Evolutionary conservation across 495 filamentous ascomycete species (phyloP), one percentile per base, ranked within the genome.

Genomic region (Cercophora scortea): DNA sequence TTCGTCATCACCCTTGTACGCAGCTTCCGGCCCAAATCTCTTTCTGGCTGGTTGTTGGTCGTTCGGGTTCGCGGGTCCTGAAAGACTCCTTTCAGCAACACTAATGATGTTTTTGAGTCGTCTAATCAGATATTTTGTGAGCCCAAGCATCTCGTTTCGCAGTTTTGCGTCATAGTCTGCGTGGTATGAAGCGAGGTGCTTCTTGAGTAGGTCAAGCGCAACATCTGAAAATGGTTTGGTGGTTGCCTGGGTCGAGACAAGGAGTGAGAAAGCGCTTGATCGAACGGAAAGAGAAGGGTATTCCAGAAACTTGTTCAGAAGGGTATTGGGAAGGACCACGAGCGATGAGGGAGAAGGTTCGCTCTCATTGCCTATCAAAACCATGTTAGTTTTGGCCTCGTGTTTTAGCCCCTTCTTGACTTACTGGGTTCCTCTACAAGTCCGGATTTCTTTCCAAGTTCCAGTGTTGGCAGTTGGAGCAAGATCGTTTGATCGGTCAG

Each of bases 141-240:
- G 65, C 35, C 81, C 79, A 48, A 91, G 71, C 2, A 90, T 72
- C 54, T 93, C 88, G 39, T 89, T 83, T 47, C 92, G 79, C 53
- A 87, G 78, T 56, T 90, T 86, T 8, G 92, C 81, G 58, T 95
- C 88, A n/a, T 85, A 82, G 53, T 95, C 90, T 4, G 84, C 79
- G 67, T 90, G 83, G 47, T 94, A 81, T 3, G 81, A 75, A 3
- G 79, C 73, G 0, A 96, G 68, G 36, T 83, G 77, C 40, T 62
- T 69, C 39, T 78, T 68, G 19, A 95, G 74, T 2, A 82, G 73
- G n/a, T 57, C 55, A 3, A 90, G 75, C 0, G 83, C 76, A 41
- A 63, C 70, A 4, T 69, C 44, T 0, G 83, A 80, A 15, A 92
- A 80, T 8, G 89, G 87, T 32, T 81, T 83, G 4, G 86, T 85